phyloP scores from a whole-genome alignment of 2,329 filamentous ascomycete species.

The Aspergillus sp. region DNA sequence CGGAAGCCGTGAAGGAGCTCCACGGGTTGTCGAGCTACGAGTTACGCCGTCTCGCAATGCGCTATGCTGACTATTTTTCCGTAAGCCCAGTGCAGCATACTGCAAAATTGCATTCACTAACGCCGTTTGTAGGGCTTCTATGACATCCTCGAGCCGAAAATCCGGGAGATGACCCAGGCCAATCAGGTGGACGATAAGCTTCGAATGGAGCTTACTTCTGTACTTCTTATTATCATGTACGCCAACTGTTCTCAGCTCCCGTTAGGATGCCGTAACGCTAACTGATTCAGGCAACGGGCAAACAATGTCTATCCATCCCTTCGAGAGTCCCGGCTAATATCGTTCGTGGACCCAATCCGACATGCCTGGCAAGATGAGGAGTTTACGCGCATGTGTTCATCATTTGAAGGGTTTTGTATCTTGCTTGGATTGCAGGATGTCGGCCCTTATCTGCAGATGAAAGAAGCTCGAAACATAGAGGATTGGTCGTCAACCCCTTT shows the following conservation, averaged over 20 bases:
- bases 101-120: slow-evolving; percentile 7
- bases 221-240: slow-evolving; percentile 85
- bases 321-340: slow-evolving; percentile 61
- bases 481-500: slow-evolving; percentile 76
- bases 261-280: background rate
- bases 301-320: slow-evolving; percentile 60
- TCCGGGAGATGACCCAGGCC: slow-evolving; percentile 65
- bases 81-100: slow-evolving; percentile 33
- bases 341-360: slow-evolving; percentile 75
- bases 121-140: slow-evolving; percentile 58
- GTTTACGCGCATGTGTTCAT: slow-evolving; percentile 59
- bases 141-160: slow-evolving; percentile 71
- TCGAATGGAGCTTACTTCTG: slow-evolving; percentile 75
- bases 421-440: slow-evolving; percentile 72
- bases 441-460: slow-evolving; percentile 65
- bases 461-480: slow-evolving; percentile 62
- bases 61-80: slow-evolving; percentile 84
- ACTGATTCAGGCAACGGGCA: slow-evolving; percentile 59
- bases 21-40: slow-evolving; percentile 79
- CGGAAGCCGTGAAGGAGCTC: slow-evolving; percentile 81
- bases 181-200: slow-evolving; percentile 71
- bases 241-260: slow-evolving; percentile 2
- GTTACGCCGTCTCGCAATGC: slow-evolving; percentile 75
- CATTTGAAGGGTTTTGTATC: slow-evolving; percentile 69
- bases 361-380: slow-evolving; percentile 66